Conservation (phyloP, 1,284 basidiomycete species). For the Ustilago crameri region DNA sequence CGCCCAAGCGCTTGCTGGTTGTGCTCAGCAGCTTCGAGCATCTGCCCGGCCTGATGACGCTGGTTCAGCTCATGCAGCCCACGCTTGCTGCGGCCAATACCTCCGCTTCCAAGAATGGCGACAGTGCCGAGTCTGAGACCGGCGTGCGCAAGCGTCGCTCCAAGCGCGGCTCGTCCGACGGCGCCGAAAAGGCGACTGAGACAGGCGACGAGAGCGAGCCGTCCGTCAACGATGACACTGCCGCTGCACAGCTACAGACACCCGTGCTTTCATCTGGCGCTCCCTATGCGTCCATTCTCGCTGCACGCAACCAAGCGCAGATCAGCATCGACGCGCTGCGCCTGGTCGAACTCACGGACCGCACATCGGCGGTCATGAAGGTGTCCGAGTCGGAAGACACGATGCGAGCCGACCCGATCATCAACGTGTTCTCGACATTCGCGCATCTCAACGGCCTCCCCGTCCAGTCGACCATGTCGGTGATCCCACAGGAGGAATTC, state of each 20-base stretch:
- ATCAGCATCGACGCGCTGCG: conserved; percentile 59
- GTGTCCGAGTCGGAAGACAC: conserved; percentile 78
- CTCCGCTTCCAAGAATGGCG: not conserved
- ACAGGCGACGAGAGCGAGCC: conserved; percentile 25
- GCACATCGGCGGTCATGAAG: conserved; percentile 85
- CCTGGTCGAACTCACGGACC: conserved; percentile 78
- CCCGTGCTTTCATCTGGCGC: conserved; percentile 45
- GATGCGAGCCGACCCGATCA: conserved; percentile 79
- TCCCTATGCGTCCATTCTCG: conserved; percentile 25
- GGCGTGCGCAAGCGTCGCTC: conserved; percentile 33
- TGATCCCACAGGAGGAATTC: conserved; percentile 80
- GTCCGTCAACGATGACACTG: conserved; percentile 35
- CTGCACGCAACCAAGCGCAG: conserved; percentile 29
- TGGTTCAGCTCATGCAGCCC: conserved; percentile 71
- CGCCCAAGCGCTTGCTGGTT: conserved; percentile 75
- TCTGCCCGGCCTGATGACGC: conserved; percentile 73
- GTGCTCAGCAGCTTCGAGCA: conserved; percentile 92
- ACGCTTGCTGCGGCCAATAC: conserved; percentile 39
- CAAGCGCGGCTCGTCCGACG: conserved; percentile 19
- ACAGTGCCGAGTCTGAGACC: not conserved
- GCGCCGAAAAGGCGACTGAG: conserved; percentile 29
- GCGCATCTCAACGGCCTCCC: conserved; percentile 78
- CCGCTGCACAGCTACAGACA: conserved; percentile 27
- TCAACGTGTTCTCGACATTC: conserved; percentile 84
- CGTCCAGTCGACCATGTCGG: conserved; percentile 74